Base-by-base conservation (phyloP, 148 eudicot genomes). In the Camellia sinensis region DNA sequence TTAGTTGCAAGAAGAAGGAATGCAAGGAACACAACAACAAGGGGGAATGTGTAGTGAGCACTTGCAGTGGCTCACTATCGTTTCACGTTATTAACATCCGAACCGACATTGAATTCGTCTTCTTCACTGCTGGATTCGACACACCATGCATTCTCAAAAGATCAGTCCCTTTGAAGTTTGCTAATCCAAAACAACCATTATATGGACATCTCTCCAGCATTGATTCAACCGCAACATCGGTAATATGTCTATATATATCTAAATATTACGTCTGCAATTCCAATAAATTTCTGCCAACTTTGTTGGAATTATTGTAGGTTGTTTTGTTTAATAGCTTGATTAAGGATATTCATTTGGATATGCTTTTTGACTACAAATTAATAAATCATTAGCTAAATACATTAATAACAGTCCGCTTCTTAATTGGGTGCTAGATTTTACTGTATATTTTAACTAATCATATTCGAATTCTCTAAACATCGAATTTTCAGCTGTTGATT, bases 71-170 rank as follows among this genome's bases (percentile, higher is more conserved):
- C 2, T 81, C 94, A 3, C 41, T 95, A 7, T 82, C 90, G 3
- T 95, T 95, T 79, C 97, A 95, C 79, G 93, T 90, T 4, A 83
- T 93, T 50, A 95, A 95, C 81, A 89, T 95, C 53, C 88, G 98
- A 44, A 91, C 94, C 0, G 92, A 90, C 79, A 89, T 95, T n/a
- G 89, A 90, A 71, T 92, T 95, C 46, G 94, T 91, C 53, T 74
- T 90, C 82, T 92, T 95, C 59, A 81, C 87, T 52, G 92, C 88
- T 43, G 97, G 94, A 53, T 92, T 95, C 41, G 48, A 46, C 0
- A 74, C 90, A 29, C 98, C 98, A 13, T 95, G 98, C 79, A 81
- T 95, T 70, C 78, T 93, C n/a, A 84, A 74, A 7, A 88, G 89
- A 80, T 82, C 93, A 0, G 62, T 50, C 12, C 83, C 92, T 0